Base-by-base conservation (phyloP, 2,329 filamentous ascomycete species). In the Zasmidium cellare region DNA sequence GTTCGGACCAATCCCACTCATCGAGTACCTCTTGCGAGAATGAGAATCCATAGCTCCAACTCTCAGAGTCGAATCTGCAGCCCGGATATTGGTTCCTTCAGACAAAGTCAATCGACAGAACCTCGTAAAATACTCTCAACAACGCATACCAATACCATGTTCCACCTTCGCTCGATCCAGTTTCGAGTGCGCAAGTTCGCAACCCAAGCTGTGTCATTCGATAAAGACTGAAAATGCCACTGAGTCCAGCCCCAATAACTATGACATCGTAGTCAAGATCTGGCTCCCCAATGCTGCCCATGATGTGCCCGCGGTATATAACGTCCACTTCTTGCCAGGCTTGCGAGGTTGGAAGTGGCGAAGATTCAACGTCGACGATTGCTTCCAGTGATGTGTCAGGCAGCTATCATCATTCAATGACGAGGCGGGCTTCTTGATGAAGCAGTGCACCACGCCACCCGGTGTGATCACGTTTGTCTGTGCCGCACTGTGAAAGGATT, bases 31-130 rank as follows among this genome's bases (percentile, higher is more conserved):
- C 75, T 60, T 78, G 70, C 12, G 72, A 71, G 63, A 78, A 77
- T 3, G 73, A 75, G 55, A 79, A 77, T 24, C 65, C 67, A 62
- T 82, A 82, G 0, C 75, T 76, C 16, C 76, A 71, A 1, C 74
- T 74, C 62, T 80, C 77, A 0, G 76, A 77, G 53, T 81, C 79
- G 54, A 79, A 76, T 25, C 77, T 70, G 20, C 77, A 76, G 3
- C 78, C 78, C 3, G 78, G 78, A 51, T 80, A 80, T 18, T 74
- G 71, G 54, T 80, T 80, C 76, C 74, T 60, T 9, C 20, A 3
- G 14, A 11, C 19, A 22, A 20, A 77, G 55, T 71, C 74, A 46
- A 35, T 45, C 12, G 20, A n/a, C 1, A 6, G 41, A n/a, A n/a
- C n/a, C 35, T 41, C 6, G 16, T 14, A 18, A 41, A 14, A 41